Evolutionary conservation across 2,329 filamentous ascomycete species (phyloP), one percentile per base, ranked within the genome.

Genomic region (Ascochyta rabiei): DNA sequence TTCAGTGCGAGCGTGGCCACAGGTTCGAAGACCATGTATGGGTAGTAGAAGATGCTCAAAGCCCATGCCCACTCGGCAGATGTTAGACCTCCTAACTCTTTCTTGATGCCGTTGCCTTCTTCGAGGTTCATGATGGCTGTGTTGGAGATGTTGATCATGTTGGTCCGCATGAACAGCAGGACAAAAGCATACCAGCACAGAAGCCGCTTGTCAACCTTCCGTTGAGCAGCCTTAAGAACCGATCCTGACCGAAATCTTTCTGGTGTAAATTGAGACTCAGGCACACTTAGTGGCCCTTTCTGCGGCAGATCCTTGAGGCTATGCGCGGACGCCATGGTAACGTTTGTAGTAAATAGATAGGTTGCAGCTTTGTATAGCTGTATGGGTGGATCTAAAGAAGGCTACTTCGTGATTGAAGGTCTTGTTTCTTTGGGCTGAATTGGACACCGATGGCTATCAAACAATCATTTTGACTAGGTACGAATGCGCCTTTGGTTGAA

Each of bases 101-200:
- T 58, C 43, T 66, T 67, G 51, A 74, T 74, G 6, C 64, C 70
- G 28, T 61, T 62, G 6, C 71, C 71, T 41, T 68, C 53, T 48
- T 73, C 70, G 15, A 72, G 53, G 45, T 75, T 73, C 56, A 75
- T 69, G 47, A 74, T 74, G 8, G 71, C 71, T 1, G 68, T 67
- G 45, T 74, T 74, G 12, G 68, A 70, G 40, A 74, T 71, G 50
- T 73, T 71, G 55, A 56, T 56, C 21, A 70, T 66, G 28, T 73
- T 61, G 16, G 72, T 72, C 24, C 67, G 60, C 65, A 73, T 70
- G 44, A 71, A 62, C 6, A 66, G 49, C 40, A 67, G 70, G 10
- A 73, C 64, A 46, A 73, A 66, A n/a, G 65, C 66, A 53, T 74
- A 73, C 66, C 66, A 73, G 16, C 63, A 57, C 1, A 73, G 51